Evolutionary conservation across 2,329 filamentous ascomycete species (phyloP), one percentile per base, ranked within the genome.

Genomic region (Aspergillus latus): DNA sequence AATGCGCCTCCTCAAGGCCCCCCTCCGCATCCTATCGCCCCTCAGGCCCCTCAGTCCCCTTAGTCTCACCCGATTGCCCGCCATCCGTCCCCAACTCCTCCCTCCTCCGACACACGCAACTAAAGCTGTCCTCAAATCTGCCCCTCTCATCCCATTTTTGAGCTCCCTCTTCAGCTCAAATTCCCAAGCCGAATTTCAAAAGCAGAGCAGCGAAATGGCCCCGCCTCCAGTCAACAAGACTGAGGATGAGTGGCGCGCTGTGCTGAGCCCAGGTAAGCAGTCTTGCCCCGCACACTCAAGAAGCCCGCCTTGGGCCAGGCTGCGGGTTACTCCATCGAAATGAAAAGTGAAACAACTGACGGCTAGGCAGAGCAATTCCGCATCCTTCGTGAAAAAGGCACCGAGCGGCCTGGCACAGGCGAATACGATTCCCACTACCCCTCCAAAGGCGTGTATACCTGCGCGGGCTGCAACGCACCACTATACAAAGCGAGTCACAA

Each of bases 401-500:
- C 94, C 45, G 95, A 99, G 73, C 76, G 84, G 2, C 84, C 93
- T 13, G 87, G 84, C 64, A 86, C 88, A 5, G 92, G 93, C 68
- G 85, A 88, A 73, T 97, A 89, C 73, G 88, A 99, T 79, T 91
- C 93, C 73, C 92, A 97, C 80, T 83, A 87, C 71, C 86, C 92
- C 1, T 75, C 82, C 0, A 70, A 82, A 4, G 95, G 94, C 56
- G 84, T 91, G 53, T 99, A 97, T 78, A 86, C 82, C 45, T 99
- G 94, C 76, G 90, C 89, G 15, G 94, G 85, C 51, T 99, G 94
- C 80, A 75, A 87, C 29, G 84, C 92, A 6, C 92, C 94, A 4
- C 85, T 99, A 15, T 99, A 99, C 84, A 93, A 87, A 74, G 92
- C 94, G 29, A 83, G 83, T 61, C 92, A 96, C 77, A 99, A 99